phyloP scores from a whole-genome alignment of 192 early-diverging fungal genomes.

The Backusella sp. region DNA sequence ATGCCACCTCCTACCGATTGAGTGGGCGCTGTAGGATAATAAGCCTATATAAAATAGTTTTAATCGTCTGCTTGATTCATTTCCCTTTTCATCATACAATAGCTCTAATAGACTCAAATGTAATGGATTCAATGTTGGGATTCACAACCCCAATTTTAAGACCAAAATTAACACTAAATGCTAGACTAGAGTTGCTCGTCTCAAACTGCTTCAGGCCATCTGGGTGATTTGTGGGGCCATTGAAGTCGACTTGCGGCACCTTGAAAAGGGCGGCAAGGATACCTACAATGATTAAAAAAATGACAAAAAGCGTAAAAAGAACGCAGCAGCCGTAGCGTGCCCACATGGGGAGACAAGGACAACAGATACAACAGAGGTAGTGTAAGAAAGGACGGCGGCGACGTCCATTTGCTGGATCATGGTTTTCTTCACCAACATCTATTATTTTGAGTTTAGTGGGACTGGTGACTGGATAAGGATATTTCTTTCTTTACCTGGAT shows the following conservation, averaged over 20 bases:
- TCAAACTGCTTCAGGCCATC: constrained; percentile 10
- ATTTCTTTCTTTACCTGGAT: background rate
- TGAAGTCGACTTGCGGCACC: constrained; percentile 26
- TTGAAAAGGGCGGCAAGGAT: constrained; percentile 35
- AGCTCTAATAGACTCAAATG: constrained; percentile 29
- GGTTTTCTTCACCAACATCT: background rate
- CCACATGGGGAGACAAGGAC: constrained; percentile 28
- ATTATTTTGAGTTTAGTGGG: background rate
- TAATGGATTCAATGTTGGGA: constrained; percentile 23
- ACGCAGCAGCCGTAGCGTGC: constrained; percentile 16
- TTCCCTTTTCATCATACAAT: constrained; percentile 11
- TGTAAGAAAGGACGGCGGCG: background rate
- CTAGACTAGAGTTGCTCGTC: background rate
- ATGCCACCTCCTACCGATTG: constrained; percentile 47
- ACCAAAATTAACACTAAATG: constrained; percentile 22
- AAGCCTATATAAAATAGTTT: constrained; percentile 14
- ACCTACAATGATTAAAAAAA: constrained; percentile 14
- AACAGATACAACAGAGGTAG: constrained; percentile 29
- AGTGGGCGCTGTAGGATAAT: constrained; percentile 12
- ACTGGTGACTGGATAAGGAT: too few species aligned
- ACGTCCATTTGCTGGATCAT: background rate
- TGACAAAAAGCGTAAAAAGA: constrained; percentile 13
- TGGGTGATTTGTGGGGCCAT: constrained; percentile 18
- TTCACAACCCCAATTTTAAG: constrained; percentile 33
- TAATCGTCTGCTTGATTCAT: too few species aligned